A percentile compares a stretch with the other conserved stretches of the same genome.
These are phyloP conservation scores for Peniophora sp. DNA, from an alignment of 1,284 basidiomycete genomes.

Conservation along the genomic window DNA sequence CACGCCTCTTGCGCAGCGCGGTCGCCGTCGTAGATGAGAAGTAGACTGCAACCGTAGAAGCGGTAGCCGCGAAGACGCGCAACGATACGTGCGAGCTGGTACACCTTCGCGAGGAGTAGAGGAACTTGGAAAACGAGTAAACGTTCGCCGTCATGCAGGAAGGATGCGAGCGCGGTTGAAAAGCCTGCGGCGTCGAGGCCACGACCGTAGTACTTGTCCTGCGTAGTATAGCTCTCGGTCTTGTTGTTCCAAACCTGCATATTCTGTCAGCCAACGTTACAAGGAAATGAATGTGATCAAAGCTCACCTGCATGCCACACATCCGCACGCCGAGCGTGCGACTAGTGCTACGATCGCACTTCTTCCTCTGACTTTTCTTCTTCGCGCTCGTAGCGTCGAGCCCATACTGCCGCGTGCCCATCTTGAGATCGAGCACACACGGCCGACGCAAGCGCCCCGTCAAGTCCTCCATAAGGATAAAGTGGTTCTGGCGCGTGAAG, in stretches of 20 bases:
- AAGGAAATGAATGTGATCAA: neutral
- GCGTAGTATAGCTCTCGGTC: constrained; percentile 79
- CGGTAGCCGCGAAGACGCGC: constrained; percentile 85
- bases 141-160: constrained; percentile 80
- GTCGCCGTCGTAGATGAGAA: constrained; percentile 98
- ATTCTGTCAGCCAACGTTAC: constrained; percentile 6
- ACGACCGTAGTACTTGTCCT: constrained; percentile 96
- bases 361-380: constrained; percentile 97
- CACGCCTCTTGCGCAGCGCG: constrained; percentile 76
- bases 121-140: constrained; percentile 92
- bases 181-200: constrained; percentile 87
- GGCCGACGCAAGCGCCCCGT: constrained; percentile 91
- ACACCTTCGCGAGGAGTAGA: constrained; percentile 83
- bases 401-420: constrained; percentile 98
- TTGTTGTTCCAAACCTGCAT: constrained; percentile 83
- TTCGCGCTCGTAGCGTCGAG: constrained; percentile 90
- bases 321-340: constrained; percentile 86
- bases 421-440: constrained; percentile 97
- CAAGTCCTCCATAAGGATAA: constrained; percentile 98
- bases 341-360: constrained; percentile 95
- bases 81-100: constrained; percentile 89
- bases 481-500: constrained; percentile 87
- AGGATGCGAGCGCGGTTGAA: constrained; percentile 71
- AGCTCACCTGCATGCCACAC: constrained; percentile 96
- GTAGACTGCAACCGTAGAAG: constrained; percentile 95